Conservation (phyloP, 2,329 filamentous ascomycete species). For the Trichoderma atrobrunneum region DNA sequence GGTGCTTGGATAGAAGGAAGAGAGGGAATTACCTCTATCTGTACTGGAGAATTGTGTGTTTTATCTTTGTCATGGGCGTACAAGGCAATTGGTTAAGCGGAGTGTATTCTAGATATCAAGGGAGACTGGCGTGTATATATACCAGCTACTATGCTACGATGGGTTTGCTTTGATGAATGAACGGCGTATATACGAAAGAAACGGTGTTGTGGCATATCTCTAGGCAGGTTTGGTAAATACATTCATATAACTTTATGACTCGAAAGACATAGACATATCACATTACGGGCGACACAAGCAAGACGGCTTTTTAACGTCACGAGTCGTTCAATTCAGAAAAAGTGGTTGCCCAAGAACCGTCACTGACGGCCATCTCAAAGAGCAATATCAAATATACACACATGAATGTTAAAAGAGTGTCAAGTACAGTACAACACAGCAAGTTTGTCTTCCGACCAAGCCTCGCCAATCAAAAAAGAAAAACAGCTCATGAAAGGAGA, state of each 20-base stretch:
- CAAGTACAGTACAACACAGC: neutral
- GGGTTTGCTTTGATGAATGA: neutral
- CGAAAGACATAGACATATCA: neutral
- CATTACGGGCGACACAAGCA: neutral
- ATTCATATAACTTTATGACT: neutral
- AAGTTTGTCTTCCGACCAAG: neutral
- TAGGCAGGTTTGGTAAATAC: neutral
- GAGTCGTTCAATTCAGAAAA: constrained; percentile 11
- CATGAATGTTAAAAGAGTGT: constrained; percentile 6
- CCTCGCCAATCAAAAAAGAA: neutral
- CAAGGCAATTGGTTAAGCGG: neutral
- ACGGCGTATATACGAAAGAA: neutral
- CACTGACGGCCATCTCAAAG: constrained; percentile 4
- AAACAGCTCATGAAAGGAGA: neutral
- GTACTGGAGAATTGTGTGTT: no score
- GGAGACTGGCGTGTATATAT: neutral
- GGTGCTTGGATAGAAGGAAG: constrained; percentile 37
- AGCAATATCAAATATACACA: constrained; percentile 17
- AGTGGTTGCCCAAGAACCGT: neutral
- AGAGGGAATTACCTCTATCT: neutral
- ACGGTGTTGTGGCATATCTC: neutral
- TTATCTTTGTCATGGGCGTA: neutral
- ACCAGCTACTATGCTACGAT: neutral
- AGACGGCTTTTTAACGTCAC: neutral
- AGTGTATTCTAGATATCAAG: neutral